Conservation (phyloP, 768 basidiomycete species). For the Lactarius vividus region DNA sequence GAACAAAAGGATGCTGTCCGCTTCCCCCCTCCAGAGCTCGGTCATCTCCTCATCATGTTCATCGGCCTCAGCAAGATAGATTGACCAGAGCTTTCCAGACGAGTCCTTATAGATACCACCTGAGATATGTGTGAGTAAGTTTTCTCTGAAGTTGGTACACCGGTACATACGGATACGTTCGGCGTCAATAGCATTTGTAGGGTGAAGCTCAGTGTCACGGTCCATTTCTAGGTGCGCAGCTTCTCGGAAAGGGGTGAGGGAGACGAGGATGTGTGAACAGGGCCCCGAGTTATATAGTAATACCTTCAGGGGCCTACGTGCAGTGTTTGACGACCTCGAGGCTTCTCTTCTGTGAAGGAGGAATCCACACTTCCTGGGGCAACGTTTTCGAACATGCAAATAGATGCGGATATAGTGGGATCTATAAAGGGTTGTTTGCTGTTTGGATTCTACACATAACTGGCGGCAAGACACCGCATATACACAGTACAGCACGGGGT, state of each 20-base stretch:
- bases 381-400: too few species aligned
- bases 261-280: not conserved
- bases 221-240: not conserved
- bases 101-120: not conserved
- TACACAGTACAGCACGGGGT: too few species aligned
- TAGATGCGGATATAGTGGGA: too few species aligned
- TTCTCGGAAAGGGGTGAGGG: not conserved
- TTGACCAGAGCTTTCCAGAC: constrained; percentile 1
- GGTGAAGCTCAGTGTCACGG: not conserved
- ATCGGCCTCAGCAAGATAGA: not conserved
- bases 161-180: not conserved
- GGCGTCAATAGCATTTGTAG: not conserved
- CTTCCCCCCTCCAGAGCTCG: not conserved
- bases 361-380: too few species aligned
- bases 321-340: too few species aligned
- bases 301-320: too few species aligned
- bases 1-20: not conserved
- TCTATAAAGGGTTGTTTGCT: too few species aligned
- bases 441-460: too few species aligned
- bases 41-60: not conserved
- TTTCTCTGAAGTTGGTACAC: not conserved
- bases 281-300: too few species aligned
- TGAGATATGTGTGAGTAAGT: too few species aligned
- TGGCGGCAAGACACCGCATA: too few species aligned
- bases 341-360: too few species aligned